Evolutionary conservation across 2,329 filamentous ascomycete species (phyloP).

Genomic region (Aspergillus sp.): DNA sequence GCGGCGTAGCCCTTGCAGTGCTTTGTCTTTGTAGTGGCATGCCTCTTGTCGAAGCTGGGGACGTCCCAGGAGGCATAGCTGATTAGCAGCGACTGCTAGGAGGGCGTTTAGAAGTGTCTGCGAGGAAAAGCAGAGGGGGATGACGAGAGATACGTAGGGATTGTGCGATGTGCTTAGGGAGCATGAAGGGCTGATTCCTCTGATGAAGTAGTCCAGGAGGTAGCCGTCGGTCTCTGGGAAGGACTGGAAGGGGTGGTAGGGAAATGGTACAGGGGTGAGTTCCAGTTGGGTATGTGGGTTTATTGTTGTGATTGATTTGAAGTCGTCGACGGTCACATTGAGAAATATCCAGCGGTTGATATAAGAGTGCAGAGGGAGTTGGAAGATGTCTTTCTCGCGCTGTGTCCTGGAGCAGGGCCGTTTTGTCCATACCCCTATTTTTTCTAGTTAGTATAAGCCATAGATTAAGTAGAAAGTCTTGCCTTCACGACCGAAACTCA

Average conservation of each 20-base stretch:
- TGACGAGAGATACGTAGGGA: conserved; percentile 28
- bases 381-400: conserved; percentile 9
- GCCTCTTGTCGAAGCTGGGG: conserved; percentile 22
- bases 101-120: conserved; percentile 26
- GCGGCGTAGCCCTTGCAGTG: conserved; percentile 25
- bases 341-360: conserved; percentile 25
- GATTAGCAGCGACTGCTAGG: conserved; percentile 30
- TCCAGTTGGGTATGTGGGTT: neutral
- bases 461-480: neutral
- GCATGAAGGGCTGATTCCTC: conserved; percentile 30
- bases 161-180: conserved; percentile 29
- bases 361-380: conserved; percentile 2
- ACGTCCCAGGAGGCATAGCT: conserved; percentile 27
- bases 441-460: neutral
- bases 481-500: conserved; percentile 27
- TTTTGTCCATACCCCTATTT: neutral
- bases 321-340: conserved; percentile 24
- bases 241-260: conserved; percentile 14
- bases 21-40: conserved; percentile 3
- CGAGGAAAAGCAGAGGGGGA: conserved; percentile 23
- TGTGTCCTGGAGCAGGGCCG: neutral
- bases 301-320: neutral
- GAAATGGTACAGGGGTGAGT: neutral
- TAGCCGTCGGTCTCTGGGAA: conserved; percentile 16
- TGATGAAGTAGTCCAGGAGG: conserved; percentile 30